phyloP scores from a whole-genome alignment of 2,329 filamentous ascomycete species.

The Phoma sp. region DNA sequence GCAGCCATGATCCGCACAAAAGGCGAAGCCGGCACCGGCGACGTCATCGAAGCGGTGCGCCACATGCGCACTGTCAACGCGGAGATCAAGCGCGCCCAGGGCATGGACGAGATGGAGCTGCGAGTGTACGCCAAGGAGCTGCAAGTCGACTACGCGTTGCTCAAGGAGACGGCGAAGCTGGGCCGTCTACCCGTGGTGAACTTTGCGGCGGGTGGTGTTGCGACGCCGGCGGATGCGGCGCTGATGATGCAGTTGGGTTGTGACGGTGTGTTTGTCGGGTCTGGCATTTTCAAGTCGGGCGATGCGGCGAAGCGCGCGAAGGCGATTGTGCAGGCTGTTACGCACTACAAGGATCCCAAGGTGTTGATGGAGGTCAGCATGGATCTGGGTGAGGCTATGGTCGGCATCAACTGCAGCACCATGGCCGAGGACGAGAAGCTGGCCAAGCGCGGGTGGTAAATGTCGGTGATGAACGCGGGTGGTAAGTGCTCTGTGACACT shows the following conservation, averaged over 20 bases:
- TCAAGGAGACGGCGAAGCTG: conserved; percentile 86
- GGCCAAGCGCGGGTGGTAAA: conserved; percentile 85
- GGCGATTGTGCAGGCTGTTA: conserved; percentile 94
- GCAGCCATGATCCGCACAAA: conserved; percentile 99
- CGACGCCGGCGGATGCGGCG: conserved; percentile 96
- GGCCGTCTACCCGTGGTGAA: conserved; percentile 94
- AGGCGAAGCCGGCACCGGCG: conserved; percentile 95
- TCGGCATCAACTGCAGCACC: conserved; percentile 85
- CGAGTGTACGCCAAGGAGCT: conserved; percentile 82
- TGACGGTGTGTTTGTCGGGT: conserved; percentile 96
- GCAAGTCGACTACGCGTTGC: conserved; percentile 76
- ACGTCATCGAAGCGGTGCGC: conserved; percentile 94
- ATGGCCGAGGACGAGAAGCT: conserved; percentile 84
- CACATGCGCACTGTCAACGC: conserved; percentile 92
- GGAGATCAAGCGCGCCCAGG: conserved; percentile 77
- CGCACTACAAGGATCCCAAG: conserved; percentile 85
- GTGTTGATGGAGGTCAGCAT: conserved; percentile 86
- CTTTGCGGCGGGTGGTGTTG: conserved; percentile 98
- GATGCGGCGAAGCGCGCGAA: conserved; percentile 88
- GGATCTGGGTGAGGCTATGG: conserved; percentile 96
- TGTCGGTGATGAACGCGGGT: too few species aligned
- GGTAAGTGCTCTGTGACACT: too few species aligned
- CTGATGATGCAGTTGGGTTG: conserved; percentile 99
- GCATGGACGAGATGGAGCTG: conserved; percentile 74
- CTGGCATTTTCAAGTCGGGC: conserved; percentile 96